Evolutionary conservation across 805 yeast genomes (phyloP).

Genomic region (Ascoidea asiatica): DNA sequence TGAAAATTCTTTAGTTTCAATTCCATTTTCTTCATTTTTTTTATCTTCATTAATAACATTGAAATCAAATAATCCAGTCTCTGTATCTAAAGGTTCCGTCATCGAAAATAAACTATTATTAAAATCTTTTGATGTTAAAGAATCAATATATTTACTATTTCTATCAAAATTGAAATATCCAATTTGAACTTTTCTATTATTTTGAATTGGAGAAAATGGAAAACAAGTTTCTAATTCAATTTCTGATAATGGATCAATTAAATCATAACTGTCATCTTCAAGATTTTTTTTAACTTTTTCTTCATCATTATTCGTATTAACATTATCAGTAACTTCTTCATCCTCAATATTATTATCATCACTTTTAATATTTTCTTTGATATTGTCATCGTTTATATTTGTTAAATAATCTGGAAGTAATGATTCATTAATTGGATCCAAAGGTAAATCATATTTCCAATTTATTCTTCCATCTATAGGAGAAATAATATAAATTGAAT

Average conservation of each 20-base stretch:
- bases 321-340: constrained; percentile 1
- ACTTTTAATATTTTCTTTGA: too few species aligned
- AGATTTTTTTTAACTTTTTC: too few species aligned
- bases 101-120: constrained; percentile 2
- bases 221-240: constrained; percentile 8
- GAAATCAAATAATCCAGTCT: neutral
- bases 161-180: constrained; percentile 5
- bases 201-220: constrained; percentile 5
- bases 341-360: neutral
- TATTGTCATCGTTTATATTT: neutral
- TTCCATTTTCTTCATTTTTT: neutral
- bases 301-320: neutral
- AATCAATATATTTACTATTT: neutral
- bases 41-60: constrained; percentile 1
- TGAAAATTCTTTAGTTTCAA: too few species aligned
- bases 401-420: constrained; percentile 13
- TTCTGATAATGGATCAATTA: constrained; percentile 4
- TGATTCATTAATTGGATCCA: constrained; percentile 14
- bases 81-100: constrained; percentile 4
- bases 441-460: constrained; percentile 29
- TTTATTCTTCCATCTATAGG: constrained; percentile 14
- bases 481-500: constrained; percentile 13
- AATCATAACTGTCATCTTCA: too few species aligned
- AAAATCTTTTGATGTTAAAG: neutral
- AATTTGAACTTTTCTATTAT: constrained; percentile 3